These are phyloP conservation scores for Blastomyces gilchristii DNA, from an alignment of 2,329 filamentous ascomycete species.

Conservation along the genomic window DNA sequence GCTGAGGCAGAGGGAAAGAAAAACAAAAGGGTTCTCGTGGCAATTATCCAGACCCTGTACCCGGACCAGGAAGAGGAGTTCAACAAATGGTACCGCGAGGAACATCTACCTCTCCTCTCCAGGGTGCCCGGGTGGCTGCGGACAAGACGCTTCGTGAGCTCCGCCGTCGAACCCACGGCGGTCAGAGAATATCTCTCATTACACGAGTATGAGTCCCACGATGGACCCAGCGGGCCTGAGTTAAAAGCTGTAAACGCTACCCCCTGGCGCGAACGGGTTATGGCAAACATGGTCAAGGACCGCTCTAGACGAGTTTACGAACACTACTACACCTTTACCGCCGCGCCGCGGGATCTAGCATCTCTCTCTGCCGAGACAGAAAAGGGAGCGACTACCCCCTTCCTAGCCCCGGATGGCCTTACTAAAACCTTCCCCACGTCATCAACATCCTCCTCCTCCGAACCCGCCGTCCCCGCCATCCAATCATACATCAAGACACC, in stretches of 20 bases:
- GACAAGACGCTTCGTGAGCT: slow-evolving; percentile 59
- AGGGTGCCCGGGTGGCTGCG: slow-evolving; percentile 72
- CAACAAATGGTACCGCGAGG: slow-evolving; percentile 61
- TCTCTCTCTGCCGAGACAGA: slow-evolving; percentile 40
- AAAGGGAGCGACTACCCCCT: slow-evolving; percentile 35
- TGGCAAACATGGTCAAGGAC: slow-evolving; percentile 47
- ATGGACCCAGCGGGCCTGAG: slow-evolving; percentile 56
- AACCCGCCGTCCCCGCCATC: slow-evolving; percentile 40
- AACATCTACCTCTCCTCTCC: slow-evolving; percentile 61
- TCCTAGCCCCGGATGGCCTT: slow-evolving; percentile 45
- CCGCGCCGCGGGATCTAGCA: slow-evolving; percentile 58
- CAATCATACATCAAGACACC: slow-evolving; percentile 57
- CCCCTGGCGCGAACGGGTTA: slow-evolving; percentile 50
- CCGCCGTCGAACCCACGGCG: slow-evolving; percentile 48
- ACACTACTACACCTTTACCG: slow-evolving; percentile 71
- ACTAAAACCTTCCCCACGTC: slow-evolving; percentile 46
- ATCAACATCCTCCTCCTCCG: slow-evolving; percentile 19
- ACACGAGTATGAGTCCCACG: slow-evolving; percentile 60
- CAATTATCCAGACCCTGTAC: slow-evolving; percentile 51
- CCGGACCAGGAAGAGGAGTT: slow-evolving; percentile 43
- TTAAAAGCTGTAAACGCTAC: slow-evolving; percentile 55
- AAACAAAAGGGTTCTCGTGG: slow-evolving; percentile 46
- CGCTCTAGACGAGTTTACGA: slow-evolving; percentile 54
- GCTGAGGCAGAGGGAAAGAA: neutral
- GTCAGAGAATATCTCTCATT: slow-evolving; percentile 53